A percentile compares a stretch with the other conserved stretches of the same genome.
phyloP scores from a whole-genome alignment of 495 filamentous ascomycete species.

The Geopyxis carbonaria region DNA sequence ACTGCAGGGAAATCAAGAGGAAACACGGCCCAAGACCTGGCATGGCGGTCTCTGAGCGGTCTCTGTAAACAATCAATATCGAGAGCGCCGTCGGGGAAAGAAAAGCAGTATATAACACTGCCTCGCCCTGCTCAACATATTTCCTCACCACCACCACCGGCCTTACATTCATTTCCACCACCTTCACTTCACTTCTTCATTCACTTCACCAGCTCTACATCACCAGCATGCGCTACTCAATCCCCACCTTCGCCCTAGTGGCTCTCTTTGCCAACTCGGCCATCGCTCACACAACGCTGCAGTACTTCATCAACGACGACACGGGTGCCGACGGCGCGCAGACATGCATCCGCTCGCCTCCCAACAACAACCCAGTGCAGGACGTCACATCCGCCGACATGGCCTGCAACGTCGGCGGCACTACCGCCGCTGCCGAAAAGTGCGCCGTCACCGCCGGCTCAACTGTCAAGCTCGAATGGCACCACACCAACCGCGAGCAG shows the following conservation, averaged over 20 bases:
- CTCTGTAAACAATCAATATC: too few relatives aligned
- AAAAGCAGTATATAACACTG: too few relatives aligned
- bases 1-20: too few relatives aligned
- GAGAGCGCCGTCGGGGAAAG: too few relatives aligned
- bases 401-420: slow-evolving; percentile 31
- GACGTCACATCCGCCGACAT: slow-evolving; percentile 40
- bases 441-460: slow-evolving; percentile 26
- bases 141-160: too few relatives aligned
- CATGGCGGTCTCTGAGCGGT: too few relatives aligned
- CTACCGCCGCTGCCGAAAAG: slow-evolving; percentile 24
- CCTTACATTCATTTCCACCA: too few relatives aligned
- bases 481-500: slow-evolving; percentile 28
- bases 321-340: slow-evolving; percentile 36
- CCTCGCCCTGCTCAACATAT: too few relatives aligned
- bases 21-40: too few relatives aligned
- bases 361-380: slow-evolving; percentile 39
- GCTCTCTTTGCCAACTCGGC: slow-evolving; percentile 14
- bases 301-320: slow-evolving; percentile 16
- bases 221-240: too few relatives aligned
- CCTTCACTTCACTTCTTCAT: too few relatives aligned
- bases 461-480: slow-evolving; percentile 32
- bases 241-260: slow-evolving; percentile 9
- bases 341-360: slow-evolving; percentile 50
- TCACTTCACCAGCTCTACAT: too few relatives aligned
- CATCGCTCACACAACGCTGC: slow-evolving; percentile 14